Conservation (phyloP, 257 asterid genomes). For the Euphrasia confusa region DNA sequence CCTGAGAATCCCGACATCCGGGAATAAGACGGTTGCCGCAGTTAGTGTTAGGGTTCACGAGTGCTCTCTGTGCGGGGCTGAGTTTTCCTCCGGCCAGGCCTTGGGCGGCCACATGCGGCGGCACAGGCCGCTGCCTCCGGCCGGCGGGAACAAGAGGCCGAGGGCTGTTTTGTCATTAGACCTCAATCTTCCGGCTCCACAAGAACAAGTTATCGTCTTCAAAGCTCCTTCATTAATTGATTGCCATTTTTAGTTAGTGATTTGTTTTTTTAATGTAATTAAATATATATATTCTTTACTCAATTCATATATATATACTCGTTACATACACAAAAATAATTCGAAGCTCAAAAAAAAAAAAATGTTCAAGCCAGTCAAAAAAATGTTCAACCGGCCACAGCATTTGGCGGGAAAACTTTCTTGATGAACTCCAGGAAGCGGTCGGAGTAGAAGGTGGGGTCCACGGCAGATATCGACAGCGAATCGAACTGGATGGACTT, state of each 20-base stretch:
- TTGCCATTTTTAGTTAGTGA: slow-evolving; percentile 50
- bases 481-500: slow-evolving; percentile 63
- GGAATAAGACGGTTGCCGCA: slow-evolving; percentile 13
- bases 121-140: slow-evolving; percentile 49
- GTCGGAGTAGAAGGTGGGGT: slow-evolving; percentile 54
- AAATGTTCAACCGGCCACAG: slow-evolving; percentile 6
- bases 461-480: slow-evolving; percentile 64
- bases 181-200: slow-evolving; percentile 77
- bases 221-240: slow-evolving; percentile 59
- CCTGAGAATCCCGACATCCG: slow-evolving; percentile 30
- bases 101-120: slow-evolving; percentile 87
- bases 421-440: slow-evolving; percentile 57
- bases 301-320: background rate
- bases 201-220: slow-evolving; percentile 54
- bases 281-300: slow-evolving; percentile 1
- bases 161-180: slow-evolving; percentile 47
- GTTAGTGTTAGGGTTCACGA: slow-evolving; percentile 43
- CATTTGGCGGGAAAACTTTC: slow-evolving; percentile 57
- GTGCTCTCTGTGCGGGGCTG: slow-evolving; percentile 71
- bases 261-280: background rate
- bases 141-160: slow-evolving; percentile 30
- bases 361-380: background rate
- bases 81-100: slow-evolving; percentile 70
- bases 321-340: background rate
- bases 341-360: background rate